A percentile compares a stretch with the other conserved stretches of the same genome.
phyloP scores from a whole-genome alignment of 352 stramenopile genomes.

The Globisporangium echinulatum region DNA sequence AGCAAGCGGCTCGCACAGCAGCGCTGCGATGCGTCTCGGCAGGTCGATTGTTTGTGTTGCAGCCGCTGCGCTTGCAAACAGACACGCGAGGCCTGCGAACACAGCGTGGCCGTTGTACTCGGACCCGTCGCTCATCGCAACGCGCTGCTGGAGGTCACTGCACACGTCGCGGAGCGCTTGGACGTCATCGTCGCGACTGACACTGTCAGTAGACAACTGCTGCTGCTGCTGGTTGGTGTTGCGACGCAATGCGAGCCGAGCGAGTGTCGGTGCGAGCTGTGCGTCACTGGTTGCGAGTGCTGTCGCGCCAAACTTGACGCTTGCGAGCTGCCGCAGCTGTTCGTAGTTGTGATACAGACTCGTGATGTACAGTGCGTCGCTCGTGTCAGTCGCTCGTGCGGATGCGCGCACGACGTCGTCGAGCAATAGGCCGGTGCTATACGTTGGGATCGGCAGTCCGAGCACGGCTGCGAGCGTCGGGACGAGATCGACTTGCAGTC shows the following conservation, averaged over 20 bases:
- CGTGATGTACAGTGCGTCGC: constrained; percentile 7
- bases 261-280: constrained; percentile 20
- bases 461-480: constrained; percentile 77
- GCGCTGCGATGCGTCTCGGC: not conserved
- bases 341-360: constrained; percentile 53
- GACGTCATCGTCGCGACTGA: constrained; percentile 1
- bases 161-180: constrained; percentile 27
- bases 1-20: not conserved
- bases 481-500: constrained; percentile 75
- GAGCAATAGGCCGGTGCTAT: constrained; percentile 64
- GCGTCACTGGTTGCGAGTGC: constrained; percentile 22
- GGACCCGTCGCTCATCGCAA: constrained; percentile 62
- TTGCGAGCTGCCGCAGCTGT: constrained; percentile 45
- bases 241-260: constrained; percentile 11
- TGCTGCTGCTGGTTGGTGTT: not conserved
- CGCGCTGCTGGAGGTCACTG: constrained; percentile 35
- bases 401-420: constrained; percentile 45
- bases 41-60: constrained; percentile 9
- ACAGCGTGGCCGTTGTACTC: constrained; percentile 57
- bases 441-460: constrained; percentile 52
- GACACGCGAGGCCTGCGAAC: constrained; percentile 25
- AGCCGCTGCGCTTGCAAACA: constrained; percentile 24
- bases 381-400: not conserved
- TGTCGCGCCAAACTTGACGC: constrained; percentile 38
- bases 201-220: not conserved